Percentiles rank a stretch among this genome's conserved stretches.
These are phyloP conservation scores for Microdochium trichocladiopsis DNA, from an alignment of 2,329 filamentous ascomycete species.

Conservation along the genomic window DNA sequence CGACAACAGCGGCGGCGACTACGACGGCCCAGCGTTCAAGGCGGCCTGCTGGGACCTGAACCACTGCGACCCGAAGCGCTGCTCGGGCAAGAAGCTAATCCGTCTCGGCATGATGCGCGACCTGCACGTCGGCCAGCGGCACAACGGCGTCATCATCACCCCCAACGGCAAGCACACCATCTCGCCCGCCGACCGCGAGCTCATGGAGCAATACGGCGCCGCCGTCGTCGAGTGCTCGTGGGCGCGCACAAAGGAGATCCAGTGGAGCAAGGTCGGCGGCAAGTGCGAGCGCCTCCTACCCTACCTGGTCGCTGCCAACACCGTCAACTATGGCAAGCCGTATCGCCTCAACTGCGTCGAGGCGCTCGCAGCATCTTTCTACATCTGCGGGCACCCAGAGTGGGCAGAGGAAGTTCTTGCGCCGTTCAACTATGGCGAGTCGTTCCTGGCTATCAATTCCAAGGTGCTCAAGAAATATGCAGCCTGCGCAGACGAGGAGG, in stretches of 20 bases:
- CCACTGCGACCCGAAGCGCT: slow-evolving; percentile 95
- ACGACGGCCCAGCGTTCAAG: slow-evolving; percentile 59
- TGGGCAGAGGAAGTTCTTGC: slow-evolving; percentile 82
- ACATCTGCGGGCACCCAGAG: slow-evolving; percentile 83
- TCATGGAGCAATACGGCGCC: slow-evolving; percentile 83
- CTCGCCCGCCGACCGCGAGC: slow-evolving; percentile 72
- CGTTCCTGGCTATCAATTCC: slow-evolving; percentile 87
- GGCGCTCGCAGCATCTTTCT: slow-evolving; percentile 86
- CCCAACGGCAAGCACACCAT: slow-evolving; percentile 86
- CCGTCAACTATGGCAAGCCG: slow-evolving; percentile 93
- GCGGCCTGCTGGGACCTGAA: slow-evolving; percentile 97
- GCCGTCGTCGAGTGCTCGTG: slow-evolving; percentile 97
- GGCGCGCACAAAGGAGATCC: slow-evolving; percentile 87
- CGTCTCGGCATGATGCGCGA: slow-evolving; percentile 89
- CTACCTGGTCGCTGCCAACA: slow-evolving; percentile 93
- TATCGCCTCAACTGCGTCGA: slow-evolving; percentile 96
- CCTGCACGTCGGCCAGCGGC: slow-evolving; percentile 84
- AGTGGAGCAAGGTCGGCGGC: slow-evolving; percentile 85
- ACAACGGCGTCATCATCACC: slow-evolving; percentile 86
- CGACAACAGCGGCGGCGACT: slow-evolving; percentile 26
- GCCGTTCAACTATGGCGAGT: slow-evolving; percentile 80
- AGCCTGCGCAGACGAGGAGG: slow-evolving; percentile 72
- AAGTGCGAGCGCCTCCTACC: slow-evolving; percentile 87
- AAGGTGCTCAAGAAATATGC: slow-evolving; percentile 79
- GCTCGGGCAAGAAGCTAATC: slow-evolving; percentile 93